Evolutionary conservation across 139 green algal genomes (phyloP).

Genomic region (Chlorella sp.): DNA sequence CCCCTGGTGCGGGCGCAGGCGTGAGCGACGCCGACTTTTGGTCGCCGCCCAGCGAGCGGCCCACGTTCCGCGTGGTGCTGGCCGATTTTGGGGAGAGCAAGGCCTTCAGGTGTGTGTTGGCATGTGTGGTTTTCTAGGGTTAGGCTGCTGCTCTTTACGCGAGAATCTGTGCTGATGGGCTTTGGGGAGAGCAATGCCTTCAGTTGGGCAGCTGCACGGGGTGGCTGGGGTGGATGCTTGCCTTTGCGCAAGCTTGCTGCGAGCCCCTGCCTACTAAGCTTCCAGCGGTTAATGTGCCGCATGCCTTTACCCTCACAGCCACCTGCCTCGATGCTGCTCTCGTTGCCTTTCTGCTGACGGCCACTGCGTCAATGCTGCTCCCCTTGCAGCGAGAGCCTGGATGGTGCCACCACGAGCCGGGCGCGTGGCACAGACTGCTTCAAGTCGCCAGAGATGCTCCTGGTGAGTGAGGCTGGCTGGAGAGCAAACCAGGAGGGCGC

Average conservation of each 20-base stretch:
- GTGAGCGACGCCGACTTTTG: conserved; percentile 70
- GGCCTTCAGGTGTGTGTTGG: conserved; percentile 27
- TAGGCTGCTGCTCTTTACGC: too few relatives aligned
- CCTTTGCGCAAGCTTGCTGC: too few relatives aligned
- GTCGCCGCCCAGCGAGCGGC: conserved; percentile 20
- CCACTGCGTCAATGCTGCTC: too few relatives aligned
- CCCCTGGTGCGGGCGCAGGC: neutral
- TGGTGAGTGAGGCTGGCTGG: conserved; percentile 18
- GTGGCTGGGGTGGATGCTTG: too few relatives aligned
- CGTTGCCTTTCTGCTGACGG: too few relatives aligned
- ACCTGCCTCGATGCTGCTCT: too few relatives aligned
- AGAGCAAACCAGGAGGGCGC: too few relatives aligned
- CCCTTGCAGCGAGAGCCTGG: conserved; percentile 1
- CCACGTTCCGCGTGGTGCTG: conserved; percentile 66
- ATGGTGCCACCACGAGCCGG: conserved; percentile 24
- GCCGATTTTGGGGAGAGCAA: conserved; percentile 85
- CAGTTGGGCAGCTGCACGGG: too few relatives aligned
- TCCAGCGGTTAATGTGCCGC: too few relatives aligned
- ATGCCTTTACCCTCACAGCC: too few relatives aligned
- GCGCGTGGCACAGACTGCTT: conserved; percentile 82
- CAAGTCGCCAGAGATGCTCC: conserved; percentile 89
- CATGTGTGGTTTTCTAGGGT: too few relatives aligned
- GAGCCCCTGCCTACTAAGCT: neutral
- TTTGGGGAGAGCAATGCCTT: neutral
- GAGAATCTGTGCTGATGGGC: neutral